Base-by-base conservation (phyloP, 306 rosid species). In the Ormosia semicastrata region DNA sequence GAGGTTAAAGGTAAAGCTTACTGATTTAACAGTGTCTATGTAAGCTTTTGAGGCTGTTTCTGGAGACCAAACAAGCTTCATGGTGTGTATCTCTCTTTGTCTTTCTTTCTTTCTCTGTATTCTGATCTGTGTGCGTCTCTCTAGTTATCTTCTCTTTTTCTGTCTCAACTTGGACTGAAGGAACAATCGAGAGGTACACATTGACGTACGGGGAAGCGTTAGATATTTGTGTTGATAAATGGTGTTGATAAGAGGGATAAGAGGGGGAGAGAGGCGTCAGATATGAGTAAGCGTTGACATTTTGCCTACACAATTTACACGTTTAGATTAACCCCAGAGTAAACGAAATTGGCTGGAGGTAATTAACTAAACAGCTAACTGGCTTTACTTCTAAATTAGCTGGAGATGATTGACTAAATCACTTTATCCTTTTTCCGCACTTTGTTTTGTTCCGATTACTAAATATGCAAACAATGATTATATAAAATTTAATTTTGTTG, bases 11-110 rank as follows among this genome's bases (percentile, higher is more conserved):
- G 5, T 67, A n/a, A n/a, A n/a, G 59, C 92, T 91, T 89, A 94
- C 98, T 7, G 96, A 82, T 88, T 91, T 86, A 1, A 94, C 91
- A 8, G 98, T 94, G 60, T 91, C 97, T 41, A 94, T 60, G 76
- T 92, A 94, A 40, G 98, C 91, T 76, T 88, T 86, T 3, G 89
- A 89, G 63, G 98, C 97, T 4, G 88, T 78, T 78, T 94, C 97
- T n/a, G 97, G 97, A 8, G 96, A 92, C 98, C 98, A 94, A 77
- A 87, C 85, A 17, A 94, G 98, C 97, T 92, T 94, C 98, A 94
- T 94, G 81, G n/a, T 60, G 73, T n/a, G 3, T 15, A 10, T 32
- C 24, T 64, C 18, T 15, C 8, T 58, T 10, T 34, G 0, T 0
- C 15, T 66, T 66, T 30, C 15, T 66, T 66, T 30, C 58, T 33